Evolutionary conservation across 2,329 filamentous ascomycete genomes (phyloP), one percentile per base, ranked within the genome.

Genomic region (Tolypocladium inflatum): DNA sequence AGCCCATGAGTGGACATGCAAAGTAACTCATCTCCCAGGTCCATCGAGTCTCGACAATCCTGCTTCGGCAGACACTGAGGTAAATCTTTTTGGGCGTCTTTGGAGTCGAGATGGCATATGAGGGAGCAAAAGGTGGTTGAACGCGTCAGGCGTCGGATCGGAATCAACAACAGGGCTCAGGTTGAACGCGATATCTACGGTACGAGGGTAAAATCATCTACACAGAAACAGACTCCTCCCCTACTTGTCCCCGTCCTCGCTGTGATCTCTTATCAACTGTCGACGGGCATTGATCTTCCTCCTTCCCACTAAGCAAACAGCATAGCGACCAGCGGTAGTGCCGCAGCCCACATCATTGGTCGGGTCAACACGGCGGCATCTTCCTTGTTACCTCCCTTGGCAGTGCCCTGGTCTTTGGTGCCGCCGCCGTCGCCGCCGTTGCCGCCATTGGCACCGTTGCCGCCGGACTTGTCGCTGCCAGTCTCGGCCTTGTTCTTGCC

Each of bases 401-500:
- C 55, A 35, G 53, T 57, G 35, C 55, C 54, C 33, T 55, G 42
- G 38, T 42, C 33, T 6, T 35, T 54, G 52, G 52, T 57, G 56
- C 30, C 54, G 37, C 21, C 53, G 55, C 43, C 42, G 48, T 41
- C 57, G 41, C 55, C 51, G 35, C 37, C 48, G 45, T 53, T 58
- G 37, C 55, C 53, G 39, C 35, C 51, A 35, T 52, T 30, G 26
- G 3, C 26, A 4, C 26, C 30, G 30, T 33, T 59, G 38, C 60
- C 65, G 56, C 55, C 63, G 26, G 55, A 61, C 38, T 57, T 59
- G 37, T 21, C 65, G 57, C 64, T 69, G 56, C 69, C 70, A 42
- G 71, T 75, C 48, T 70, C 62, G 56, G 68, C 67, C 19, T 65
- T 66, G 68, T 78, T 79, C 64, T 69, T 74, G 64, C 78, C 78